Evolutionary conservation across 441 rosid genomes (phyloP), one percentile per base, ranked within the genome.

Genomic region (Brassica balearica): DNA sequence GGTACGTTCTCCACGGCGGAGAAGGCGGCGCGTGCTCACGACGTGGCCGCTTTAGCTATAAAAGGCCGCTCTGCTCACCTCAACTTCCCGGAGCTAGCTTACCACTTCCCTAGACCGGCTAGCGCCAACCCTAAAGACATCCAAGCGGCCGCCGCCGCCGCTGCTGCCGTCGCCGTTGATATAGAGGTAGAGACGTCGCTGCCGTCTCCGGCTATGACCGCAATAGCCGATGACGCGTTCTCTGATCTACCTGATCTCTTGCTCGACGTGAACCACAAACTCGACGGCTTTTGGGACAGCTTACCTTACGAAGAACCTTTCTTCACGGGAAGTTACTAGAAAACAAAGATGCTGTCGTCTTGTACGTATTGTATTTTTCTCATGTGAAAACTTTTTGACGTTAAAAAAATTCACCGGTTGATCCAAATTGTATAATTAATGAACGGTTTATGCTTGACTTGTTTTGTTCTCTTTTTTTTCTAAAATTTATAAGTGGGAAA

Each of bases 21-120:
- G 84, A 89, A 87, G 93, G 93, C 93, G 0, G 93, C 93, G 72
- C 87, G 91, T 80, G 93, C 93, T 20, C 93, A 89, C 29, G 93
- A 89, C 73, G 93, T 88, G 0, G 93, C 93, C 0, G 89, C 93
- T 73, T 81, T 89, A 14, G 69, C 91, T 3, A 87, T 89, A 46
- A 89, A 86, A 84, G 93, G 93, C 46, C 75, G 72, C 3, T 84
- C 91, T 5, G 91, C 93, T 3, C 83, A 82, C 61, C 88, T 89
- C 53, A 89, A 89, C 81, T 89, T 89, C 86, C 93, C 93, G 0
- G 89, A 85, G 43, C 80, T 85, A 1, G 89, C 87, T 1, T 83
- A 82, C 6, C 68, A 80, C 19, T 81, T 89, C 20, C 93, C 93
- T 68, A 89, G 87, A 63, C 93, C 93, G 0, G 85, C 84, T 11